Evolutionary conservation across 1,139 yeast species (phyloP).

Genomic region (Yarrowia galli): DNA sequence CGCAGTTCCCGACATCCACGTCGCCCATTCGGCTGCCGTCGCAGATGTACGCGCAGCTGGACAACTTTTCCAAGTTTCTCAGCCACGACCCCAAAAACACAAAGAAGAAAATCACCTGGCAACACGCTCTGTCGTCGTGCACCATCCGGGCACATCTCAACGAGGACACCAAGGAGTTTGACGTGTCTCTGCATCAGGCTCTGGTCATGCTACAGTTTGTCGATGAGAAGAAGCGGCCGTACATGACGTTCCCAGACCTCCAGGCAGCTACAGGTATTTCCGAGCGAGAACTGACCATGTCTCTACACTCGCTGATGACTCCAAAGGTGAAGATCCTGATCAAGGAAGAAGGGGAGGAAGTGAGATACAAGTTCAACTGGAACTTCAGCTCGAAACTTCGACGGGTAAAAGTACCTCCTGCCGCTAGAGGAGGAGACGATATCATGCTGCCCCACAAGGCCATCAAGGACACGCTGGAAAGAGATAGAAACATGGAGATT

Average conservation of each 20-base stretch:
- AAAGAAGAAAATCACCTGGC: constrained; percentile 49
- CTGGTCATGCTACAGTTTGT: constrained; percentile 49
- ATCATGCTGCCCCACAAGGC: constrained; percentile 44
- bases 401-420: constrained; percentile 23
- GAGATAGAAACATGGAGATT: constrained; percentile 50
- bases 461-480: constrained; percentile 45
- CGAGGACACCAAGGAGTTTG: constrained; percentile 48
- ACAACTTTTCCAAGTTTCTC: constrained; percentile 45
- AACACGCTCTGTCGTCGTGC: constrained; percentile 49
- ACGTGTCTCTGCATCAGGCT: constrained; percentile 48
- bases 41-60: constrained; percentile 44
- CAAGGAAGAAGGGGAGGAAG: constrained; percentile 5
- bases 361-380: constrained; percentile 21
- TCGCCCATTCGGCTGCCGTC: constrained; percentile 46
- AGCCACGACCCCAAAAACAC: constrained; percentile 42
- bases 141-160: constrained; percentile 48
- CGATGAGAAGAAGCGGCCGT: constrained; percentile 37
- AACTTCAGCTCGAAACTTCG: constrained; percentile 17
- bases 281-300: constrained; percentile 14
- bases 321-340: constrained; percentile 8
- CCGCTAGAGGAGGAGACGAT: constrained; percentile 39
- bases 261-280: constrained; percentile 11
- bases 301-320: constrained; percentile 15
- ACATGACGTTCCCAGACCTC: constrained; percentile 8
- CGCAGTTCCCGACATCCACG: constrained; percentile 48